Conservation (phyloP, 371 early-diverging fungal species). For the Mortierella sp. region DNA sequence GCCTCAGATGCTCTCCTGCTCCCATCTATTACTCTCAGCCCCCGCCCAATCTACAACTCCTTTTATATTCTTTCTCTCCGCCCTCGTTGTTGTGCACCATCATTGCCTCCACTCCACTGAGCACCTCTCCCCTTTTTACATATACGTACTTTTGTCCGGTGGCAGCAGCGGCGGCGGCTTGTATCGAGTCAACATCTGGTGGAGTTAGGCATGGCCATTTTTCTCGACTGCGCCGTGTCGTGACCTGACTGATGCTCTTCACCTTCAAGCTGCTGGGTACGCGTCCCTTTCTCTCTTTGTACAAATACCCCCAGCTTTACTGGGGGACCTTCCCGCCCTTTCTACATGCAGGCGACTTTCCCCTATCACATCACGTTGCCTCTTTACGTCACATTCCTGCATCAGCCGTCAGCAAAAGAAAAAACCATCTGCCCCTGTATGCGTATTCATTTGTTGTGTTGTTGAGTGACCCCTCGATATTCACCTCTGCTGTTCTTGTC, state of each 20-base stretch:
- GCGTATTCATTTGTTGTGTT: background rate
- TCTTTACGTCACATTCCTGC: slow-evolving; percentile 4
- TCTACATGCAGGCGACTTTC: background rate
- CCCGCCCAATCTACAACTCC: background rate
- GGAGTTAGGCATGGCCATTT: background rate
- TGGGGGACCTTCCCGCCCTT: background rate
- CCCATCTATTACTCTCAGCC: slow-evolving; percentile 7
- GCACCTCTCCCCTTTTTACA: background rate
- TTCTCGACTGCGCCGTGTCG: slow-evolving; percentile 11
- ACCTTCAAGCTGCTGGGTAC: slow-evolving; percentile 6
- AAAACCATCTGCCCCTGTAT: background rate
- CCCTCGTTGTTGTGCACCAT: background rate
- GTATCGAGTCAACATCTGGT: background rate
- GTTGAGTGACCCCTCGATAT: slow-evolving; percentile 23
- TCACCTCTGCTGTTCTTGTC: slow-evolving; percentile 21
- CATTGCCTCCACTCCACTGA: background rate
- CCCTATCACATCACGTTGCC: background rate
- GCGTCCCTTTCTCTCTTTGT: background rate
- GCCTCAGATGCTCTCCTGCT: background rate
- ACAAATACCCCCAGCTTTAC: background rate
- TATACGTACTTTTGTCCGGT: background rate
- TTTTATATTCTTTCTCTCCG: background rate
- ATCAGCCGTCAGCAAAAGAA: background rate
- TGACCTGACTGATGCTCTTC: slow-evolving; percentile 1
- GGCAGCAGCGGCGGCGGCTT: background rate